phyloP scores from a whole-genome alignment of 2,329 filamentous ascomycete species.

The Apiospora hydei region DNA sequence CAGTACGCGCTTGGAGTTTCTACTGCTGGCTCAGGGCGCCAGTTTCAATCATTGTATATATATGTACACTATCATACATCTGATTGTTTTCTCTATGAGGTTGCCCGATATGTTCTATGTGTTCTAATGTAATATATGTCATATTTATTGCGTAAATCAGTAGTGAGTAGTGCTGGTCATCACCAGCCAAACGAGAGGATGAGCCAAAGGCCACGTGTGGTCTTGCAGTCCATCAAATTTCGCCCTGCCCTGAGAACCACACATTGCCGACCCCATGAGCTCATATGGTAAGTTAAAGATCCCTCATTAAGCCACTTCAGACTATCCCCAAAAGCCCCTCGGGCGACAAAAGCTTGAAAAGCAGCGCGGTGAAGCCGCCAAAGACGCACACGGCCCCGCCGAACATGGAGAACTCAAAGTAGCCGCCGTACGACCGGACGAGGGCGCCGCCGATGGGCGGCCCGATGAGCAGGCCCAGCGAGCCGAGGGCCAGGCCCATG shows the following conservation, averaged over 20 bases:
- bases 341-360: slow-evolving; percentile 38
- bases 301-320: neutral
- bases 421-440: slow-evolving; percentile 48
- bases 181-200: too few species aligned
- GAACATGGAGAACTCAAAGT: slow-evolving; percentile 42
- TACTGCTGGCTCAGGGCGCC: neutral
- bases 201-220: neutral
- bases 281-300: too few species aligned
- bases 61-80: neutral
- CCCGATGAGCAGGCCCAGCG: slow-evolving; percentile 55
- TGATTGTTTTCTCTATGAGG: neutral
- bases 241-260: neutral
- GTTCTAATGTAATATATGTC: neutral
- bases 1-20: neutral
- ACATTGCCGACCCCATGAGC: neutral
- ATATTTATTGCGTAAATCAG: neutral
- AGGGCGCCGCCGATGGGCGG: slow-evolving; percentile 55
- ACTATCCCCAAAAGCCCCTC: neutral
- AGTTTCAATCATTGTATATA: neutral
- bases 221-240: neutral
- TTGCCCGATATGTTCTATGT: neutral
- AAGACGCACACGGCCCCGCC: slow-evolving; percentile 41
- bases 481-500: slow-evolving; percentile 53
- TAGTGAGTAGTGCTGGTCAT: neutral
- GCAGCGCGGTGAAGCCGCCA: slow-evolving; percentile 45